These are phyloP conservation scores for Nyctanthes arbortristis DNA, from an alignment of 257 asterid species.

Conservation along the genomic window DNA sequence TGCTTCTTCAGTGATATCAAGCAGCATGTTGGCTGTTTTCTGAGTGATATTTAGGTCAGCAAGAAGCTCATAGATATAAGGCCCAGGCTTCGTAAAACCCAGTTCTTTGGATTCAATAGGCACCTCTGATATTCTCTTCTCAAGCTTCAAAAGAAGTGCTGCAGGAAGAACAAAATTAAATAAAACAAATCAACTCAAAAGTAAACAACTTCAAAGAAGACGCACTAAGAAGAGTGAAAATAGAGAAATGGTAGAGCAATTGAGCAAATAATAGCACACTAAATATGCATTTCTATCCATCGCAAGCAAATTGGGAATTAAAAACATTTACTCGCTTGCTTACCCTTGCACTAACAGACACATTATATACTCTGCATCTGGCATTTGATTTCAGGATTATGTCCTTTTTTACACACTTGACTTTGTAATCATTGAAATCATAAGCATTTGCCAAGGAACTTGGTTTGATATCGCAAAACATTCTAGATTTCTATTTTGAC, in stretches of 20 bases:
- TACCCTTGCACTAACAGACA: neutral
- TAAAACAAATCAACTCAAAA: slow-evolving; percentile 21
- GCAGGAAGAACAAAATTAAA: slow-evolving; percentile 45
- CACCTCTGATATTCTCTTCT: slow-evolving; percentile 83
- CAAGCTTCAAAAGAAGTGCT: slow-evolving; percentile 95
- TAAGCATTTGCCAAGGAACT: neutral
- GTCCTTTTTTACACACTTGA: neutral
- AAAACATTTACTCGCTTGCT: no score
- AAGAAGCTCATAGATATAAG: slow-evolving; percentile 88
- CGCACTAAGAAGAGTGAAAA: neutral
- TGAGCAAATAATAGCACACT: slow-evolving; percentile 8
- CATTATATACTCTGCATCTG: neutral
- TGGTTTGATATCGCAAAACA: neutral
- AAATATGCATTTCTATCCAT: neutral
- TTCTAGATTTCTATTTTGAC: neutral
- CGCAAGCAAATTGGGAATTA: neutral
- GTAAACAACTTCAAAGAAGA: slow-evolving; percentile 1
- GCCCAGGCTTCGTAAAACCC: slow-evolving; percentile 93
- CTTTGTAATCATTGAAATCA: neutral
- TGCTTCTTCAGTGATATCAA: slow-evolving; percentile 76
- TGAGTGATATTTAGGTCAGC: slow-evolving; percentile 77
- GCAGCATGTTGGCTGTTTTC: slow-evolving; percentile 72
- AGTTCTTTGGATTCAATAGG: slow-evolving; percentile 79
- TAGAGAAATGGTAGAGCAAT: slow-evolving; percentile 8
- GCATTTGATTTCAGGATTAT: neutral